phyloP scores from a whole-genome alignment of 805 yeast genomes.

The Wickerhamomyces alni region DNA sequence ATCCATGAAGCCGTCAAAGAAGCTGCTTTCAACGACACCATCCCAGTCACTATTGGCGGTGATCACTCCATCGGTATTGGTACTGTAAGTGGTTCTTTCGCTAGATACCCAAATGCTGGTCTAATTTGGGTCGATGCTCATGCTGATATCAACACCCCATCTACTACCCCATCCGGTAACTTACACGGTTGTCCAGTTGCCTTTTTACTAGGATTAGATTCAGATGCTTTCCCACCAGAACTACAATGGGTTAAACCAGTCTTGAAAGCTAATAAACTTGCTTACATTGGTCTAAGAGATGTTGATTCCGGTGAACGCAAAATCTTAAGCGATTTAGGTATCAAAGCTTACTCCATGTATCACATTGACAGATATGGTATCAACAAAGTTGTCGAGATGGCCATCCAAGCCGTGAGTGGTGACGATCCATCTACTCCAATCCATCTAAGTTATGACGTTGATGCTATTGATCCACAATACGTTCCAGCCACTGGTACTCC shows the following conservation, averaged over 20 bases:
- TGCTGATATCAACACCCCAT: constrained; percentile 91
- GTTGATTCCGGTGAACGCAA: constrained; percentile 82
- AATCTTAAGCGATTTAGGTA: constrained; percentile 62
- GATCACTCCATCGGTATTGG: constrained; percentile 97
- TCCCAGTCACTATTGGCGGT: constrained; percentile 90
- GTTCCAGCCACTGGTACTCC: constrained; percentile 99
- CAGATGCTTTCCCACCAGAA: constrained; percentile 60
- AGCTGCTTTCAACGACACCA: constrained; percentile 40
- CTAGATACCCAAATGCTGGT: constrained; percentile 79
- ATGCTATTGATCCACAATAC: constrained; percentile 89
- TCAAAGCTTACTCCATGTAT: constrained; percentile 89
- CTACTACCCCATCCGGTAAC: constrained; percentile 80
- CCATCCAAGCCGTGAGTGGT: constrained; percentile 73
- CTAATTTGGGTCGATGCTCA: constrained; percentile 97
- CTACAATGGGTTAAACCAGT: constrained; percentile 75
- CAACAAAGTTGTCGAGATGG: constrained; percentile 87
- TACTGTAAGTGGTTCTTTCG: constrained; percentile 79
- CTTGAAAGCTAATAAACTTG: constrained; percentile 64
- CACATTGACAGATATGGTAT: constrained; percentile 94
- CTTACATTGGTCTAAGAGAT: constrained; percentile 92
- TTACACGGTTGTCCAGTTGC: constrained; percentile 96
- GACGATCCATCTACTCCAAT: constrained; percentile 58
- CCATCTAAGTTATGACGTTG: constrained; percentile 92
- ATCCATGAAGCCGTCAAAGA: constrained; percentile 56
- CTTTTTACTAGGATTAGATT: constrained; percentile 78